These are phyloP conservation scores for Capsella rubella DNA, from an alignment of 441 rosid species.

Conservation along the genomic window DNA sequence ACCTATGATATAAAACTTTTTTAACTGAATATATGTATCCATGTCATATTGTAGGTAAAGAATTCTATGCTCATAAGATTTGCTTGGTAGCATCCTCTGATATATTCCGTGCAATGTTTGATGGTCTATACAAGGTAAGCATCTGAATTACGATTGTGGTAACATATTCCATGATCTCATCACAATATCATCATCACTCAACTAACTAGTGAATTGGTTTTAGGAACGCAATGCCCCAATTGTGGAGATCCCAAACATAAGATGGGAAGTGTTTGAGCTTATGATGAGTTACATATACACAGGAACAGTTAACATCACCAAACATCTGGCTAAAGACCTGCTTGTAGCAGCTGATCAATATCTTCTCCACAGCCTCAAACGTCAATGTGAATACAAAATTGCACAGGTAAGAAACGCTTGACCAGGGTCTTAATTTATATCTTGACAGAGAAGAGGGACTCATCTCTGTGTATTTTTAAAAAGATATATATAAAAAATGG, in stretches of 20 bases:
- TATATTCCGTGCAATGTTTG: conserved; percentile 80
- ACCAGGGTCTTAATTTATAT: background rate
- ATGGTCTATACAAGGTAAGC: conserved; percentile 70
- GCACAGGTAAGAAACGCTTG: conserved; percentile 54
- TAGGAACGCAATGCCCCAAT: conserved; percentile 70
- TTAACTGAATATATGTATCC: conserved; percentile 5
- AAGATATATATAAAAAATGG: background rate
- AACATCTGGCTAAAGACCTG: conserved; percentile 64
- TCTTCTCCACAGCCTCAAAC: conserved; percentile 70
- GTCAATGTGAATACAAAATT: conserved; percentile 62
- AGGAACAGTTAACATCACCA: conserved; percentile 55
- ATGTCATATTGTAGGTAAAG: conserved; percentile 51
- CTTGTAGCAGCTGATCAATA: conserved; percentile 81
- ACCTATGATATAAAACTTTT: background rate
- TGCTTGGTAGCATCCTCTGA: conserved; percentile 81
- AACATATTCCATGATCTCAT: background rate
- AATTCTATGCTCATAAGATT: conserved; percentile 75
- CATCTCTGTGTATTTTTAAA: background rate
- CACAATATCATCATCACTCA: conserved; percentile 13
- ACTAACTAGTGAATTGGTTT: conserved; percentile 36
- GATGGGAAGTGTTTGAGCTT: conserved; percentile 73
- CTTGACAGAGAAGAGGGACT: background rate
- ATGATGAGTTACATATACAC: conserved; percentile 84
- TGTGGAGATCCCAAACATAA: conserved; percentile 74
- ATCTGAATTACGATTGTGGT: background rate